Evolutionary conservation across 2,329 filamentous ascomycete genomes (phyloP).

Genomic region (Mycosphaerella sp.): DNA sequence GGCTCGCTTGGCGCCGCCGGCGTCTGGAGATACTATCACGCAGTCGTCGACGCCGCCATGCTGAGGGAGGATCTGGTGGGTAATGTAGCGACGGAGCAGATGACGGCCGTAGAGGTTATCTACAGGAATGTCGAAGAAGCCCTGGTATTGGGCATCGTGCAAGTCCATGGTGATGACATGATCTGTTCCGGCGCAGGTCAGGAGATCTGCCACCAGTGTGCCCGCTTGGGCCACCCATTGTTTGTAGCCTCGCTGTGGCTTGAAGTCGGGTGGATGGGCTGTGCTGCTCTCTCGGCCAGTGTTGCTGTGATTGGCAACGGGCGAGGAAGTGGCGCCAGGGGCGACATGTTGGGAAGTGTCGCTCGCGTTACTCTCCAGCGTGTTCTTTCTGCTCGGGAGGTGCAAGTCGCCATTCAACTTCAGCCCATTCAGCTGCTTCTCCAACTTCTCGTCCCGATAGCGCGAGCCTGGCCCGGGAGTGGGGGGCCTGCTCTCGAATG

Average conservation of each 20-base stretch:
- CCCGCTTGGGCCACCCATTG: slow-evolving; percentile 98
- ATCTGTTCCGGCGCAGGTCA: slow-evolving; percentile 92
- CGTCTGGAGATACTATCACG: slow-evolving; percentile 93
- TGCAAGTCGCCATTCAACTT: slow-evolving; percentile 41
- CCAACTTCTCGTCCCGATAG: slow-evolving; percentile 42
- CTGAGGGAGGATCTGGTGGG: slow-evolving; percentile 76
- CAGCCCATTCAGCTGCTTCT: slow-evolving; percentile 66
- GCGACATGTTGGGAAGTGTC: slow-evolving; percentile 20
- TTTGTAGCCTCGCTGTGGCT: slow-evolving; percentile 88
- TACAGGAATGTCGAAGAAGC: slow-evolving; percentile 97
- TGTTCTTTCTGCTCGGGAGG: slow-evolving; percentile 27
- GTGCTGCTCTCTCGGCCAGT: slow-evolving; percentile 37
- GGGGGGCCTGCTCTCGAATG: slow-evolving; percentile 85
- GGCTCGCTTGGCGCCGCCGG: slow-evolving; percentile 91
- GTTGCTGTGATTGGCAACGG: slow-evolving; percentile 9
- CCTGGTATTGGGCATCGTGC: slow-evolving; percentile 93
- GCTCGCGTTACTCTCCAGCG: slow-evolving; percentile 30
- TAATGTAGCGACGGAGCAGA: slow-evolving; percentile 62
- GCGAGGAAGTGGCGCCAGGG: slow-evolving; percentile 8
- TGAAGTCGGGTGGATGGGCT: slow-evolving; percentile 53
- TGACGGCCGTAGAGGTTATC: slow-evolving; percentile 92
- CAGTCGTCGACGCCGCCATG: slow-evolving; percentile 49
- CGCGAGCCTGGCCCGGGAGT: slow-evolving; percentile 70
- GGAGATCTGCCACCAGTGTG: slow-evolving; percentile 84
- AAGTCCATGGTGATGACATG: slow-evolving; percentile 98